Base-by-base conservation (phyloP, 257 asterid species). In the Schizonepeta tenuifolia region DNA sequence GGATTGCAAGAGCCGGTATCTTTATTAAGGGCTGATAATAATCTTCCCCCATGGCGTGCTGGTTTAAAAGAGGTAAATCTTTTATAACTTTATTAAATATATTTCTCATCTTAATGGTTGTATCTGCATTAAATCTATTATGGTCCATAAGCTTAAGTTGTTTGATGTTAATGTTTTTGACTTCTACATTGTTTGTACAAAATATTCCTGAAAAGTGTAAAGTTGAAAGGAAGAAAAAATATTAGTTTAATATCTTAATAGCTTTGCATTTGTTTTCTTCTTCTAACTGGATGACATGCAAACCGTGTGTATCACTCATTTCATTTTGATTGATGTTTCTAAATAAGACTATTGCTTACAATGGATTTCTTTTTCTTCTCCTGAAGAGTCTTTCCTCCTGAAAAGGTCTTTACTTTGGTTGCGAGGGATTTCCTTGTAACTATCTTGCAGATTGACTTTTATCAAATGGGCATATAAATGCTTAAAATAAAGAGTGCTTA, bases 21-120 rank as follows among this genome's bases (percentile, higher is more conserved):
- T 58, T 77, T 95, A 75, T 73, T 95, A 67, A 88, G 99, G 88
- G 99, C 99, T 58, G 99, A 95, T 77, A 95, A 95, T 81, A 92
- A 92, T 61, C 94, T 90, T 78, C 99, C 98, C 76, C 98, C 99
- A 62, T 95, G 99, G 99, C 97, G 98, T 62, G 65, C 84, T 28
- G 96, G 90, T 65, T 78, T 95, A 74, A 83, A 83, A 77, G 99
- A 95, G 97, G 99, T 94, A 82, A 50, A 20, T 66, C 73, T 1
- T 57, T 58, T 21, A 28, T 44, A 56, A 73, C 64, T 51, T 21
- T 73, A 28, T 62, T 35, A 15, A 24, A 51, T 36, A 54, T n/a
- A 20, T 47, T 28, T 51, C 55, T 38, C 66, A 7, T 64, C 33
- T 24, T 57, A 55, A 77, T 68, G 59, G 26, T 70, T 57, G 11